These are phyloP conservation scores for Sarocladium oryzae DNA, from an alignment of 2,329 filamentous ascomycete species.

Conservation along the genomic window DNA sequence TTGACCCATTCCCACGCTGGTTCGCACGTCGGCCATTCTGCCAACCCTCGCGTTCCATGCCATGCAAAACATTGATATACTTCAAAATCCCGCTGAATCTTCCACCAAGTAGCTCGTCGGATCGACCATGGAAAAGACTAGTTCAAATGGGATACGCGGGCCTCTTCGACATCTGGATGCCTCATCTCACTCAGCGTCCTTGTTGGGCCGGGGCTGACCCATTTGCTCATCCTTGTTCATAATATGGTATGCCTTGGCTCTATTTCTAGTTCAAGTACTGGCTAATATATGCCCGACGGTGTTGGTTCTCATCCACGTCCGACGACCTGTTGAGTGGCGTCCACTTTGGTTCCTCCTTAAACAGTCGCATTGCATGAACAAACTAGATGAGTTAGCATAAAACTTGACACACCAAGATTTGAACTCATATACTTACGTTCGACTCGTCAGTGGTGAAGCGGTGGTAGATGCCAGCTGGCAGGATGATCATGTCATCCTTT, in stretches of 20 bases:
- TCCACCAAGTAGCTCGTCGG: too few species aligned
- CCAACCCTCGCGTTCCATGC: too few species aligned
- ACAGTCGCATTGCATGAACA: slow-evolving; percentile 90
- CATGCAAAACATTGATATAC: too few species aligned
- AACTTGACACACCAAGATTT: background rate
- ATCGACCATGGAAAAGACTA: too few species aligned
- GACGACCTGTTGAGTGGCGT: slow-evolving; percentile 77
- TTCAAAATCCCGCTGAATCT: too few species aligned
- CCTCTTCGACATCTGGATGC: too few species aligned
- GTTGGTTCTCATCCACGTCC: slow-evolving; percentile 72
- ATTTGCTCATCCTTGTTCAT: too few species aligned
- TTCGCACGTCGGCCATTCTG: too few species aligned
- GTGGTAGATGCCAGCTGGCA: slow-evolving; percentile 94
- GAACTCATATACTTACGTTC: slow-evolving; percentile 59
- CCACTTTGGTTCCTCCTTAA: slow-evolving; percentile 99
- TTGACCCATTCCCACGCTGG: too few species aligned
- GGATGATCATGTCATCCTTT: slow-evolving; percentile 84
- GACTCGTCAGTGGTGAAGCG: slow-evolving; percentile 89
- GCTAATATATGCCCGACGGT: slow-evolving; percentile 69
- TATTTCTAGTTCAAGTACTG: slow-evolving; percentile 28
- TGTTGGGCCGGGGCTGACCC: too few species aligned
- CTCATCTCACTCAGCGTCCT: too few species aligned
- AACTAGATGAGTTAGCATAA: slow-evolving; percentile 50
- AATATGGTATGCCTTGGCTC: background rate
- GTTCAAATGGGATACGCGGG: too few species aligned